Conservation (phyloP, 805 yeast species). For the Candida quercuum region DNA sequence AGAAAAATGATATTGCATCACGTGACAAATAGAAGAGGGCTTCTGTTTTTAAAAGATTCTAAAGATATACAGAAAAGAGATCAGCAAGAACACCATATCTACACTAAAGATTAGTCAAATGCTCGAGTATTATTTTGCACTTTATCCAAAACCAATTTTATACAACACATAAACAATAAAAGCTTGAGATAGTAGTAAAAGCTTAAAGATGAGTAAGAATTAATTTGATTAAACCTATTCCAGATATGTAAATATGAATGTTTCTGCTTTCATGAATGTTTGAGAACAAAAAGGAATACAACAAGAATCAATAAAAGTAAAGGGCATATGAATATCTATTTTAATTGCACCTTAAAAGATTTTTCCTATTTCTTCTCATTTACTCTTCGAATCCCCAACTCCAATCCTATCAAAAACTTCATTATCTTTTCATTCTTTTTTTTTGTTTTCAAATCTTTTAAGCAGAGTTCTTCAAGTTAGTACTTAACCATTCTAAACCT, state of each 20-base stretch:
- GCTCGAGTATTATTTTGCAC: background rate
- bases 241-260: background rate
- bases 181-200: background rate
- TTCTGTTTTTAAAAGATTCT: too few species aligned
- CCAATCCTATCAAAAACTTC: too few species aligned
- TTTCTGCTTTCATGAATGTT: too few species aligned
- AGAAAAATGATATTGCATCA: too few species aligned
- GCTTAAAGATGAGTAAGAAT: background rate
- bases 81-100: too few species aligned
- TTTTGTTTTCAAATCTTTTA: slow-evolving; percentile 14
- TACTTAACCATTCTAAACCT: slow-evolving; percentile 95
- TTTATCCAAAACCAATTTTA: slow-evolving; percentile 1
- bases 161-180: background rate
- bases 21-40: too few species aligned
- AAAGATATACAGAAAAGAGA: background rate
- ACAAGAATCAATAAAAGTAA: too few species aligned
- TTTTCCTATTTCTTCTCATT: background rate
- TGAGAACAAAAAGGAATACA: too few species aligned
- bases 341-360: background rate
- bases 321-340: background rate
- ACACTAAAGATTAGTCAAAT: background rate
- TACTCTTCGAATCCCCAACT: too few species aligned
- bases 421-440: background rate
- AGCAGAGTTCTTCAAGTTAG: slow-evolving; percentile 74
- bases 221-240: background rate